A percentile compares a stretch with the other conserved stretches of the same genome.
Evolutionary conservation across 176 grass and related monocot genomes (phyloP).

Genomic region (Aegilops tauschii): DNA sequence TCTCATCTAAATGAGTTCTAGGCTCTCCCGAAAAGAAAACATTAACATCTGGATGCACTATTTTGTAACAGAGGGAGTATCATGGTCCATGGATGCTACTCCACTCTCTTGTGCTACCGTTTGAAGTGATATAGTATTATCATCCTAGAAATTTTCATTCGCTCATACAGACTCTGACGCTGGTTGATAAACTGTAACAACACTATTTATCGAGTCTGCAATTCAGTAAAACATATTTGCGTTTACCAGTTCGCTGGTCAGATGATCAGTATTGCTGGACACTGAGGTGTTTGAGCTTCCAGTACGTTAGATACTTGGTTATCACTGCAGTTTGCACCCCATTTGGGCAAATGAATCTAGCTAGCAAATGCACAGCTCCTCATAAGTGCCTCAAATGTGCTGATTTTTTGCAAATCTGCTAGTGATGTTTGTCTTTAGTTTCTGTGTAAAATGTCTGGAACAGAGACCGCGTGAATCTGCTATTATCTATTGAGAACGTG

Average conservation of each 20-base stretch:
- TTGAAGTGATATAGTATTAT: neutral
- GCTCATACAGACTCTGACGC: neutral
- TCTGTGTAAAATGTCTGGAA: neutral
- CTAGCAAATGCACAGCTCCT: neutral
- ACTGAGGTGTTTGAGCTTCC: neutral
- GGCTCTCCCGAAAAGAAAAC: too few species aligned
- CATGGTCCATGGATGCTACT: neutral
- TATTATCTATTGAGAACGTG: neutral
- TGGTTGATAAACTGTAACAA: neutral
- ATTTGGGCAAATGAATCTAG: neutral
- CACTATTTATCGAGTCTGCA: neutral
- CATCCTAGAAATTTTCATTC: neutral
- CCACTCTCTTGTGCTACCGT: neutral
- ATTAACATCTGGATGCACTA: neutral
- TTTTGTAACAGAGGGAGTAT: neutral
- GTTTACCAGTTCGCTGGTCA: neutral
- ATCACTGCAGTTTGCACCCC: neutral
- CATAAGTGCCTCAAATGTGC: neutral
- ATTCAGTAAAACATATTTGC: neutral
- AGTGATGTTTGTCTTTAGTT: neutral
- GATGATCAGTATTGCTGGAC: neutral
- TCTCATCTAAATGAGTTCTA: too few species aligned
- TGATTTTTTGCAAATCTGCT: neutral
- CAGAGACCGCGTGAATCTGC: neutral
- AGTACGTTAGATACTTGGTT: neutral